Evolutionary conservation across 2,329 filamentous ascomycete genomes (phyloP).

Genomic region (Hirsutella thompsonii): DNA sequence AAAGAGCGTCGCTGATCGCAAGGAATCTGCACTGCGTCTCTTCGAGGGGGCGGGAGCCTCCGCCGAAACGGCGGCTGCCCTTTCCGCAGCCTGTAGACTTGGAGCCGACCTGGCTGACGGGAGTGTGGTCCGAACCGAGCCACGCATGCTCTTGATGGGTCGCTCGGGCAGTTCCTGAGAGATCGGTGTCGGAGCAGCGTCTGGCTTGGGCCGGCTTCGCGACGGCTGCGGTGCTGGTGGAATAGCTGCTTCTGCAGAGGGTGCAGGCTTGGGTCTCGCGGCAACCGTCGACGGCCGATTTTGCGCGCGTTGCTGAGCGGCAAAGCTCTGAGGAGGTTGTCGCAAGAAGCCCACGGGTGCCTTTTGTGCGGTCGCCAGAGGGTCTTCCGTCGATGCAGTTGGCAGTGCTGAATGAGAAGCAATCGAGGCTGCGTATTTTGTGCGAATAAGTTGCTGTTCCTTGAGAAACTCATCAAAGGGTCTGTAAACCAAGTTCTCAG

Average conservation of each 20-base stretch:
- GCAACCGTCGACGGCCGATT: conserved; percentile 20
- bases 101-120: conserved; percentile 15
- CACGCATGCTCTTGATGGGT: conserved; percentile 14
- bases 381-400: conserved; percentile 18
- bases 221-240: conserved; percentile 16
- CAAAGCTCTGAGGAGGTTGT: conserved; percentile 50
- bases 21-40: conserved; percentile 15
- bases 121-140: conserved; percentile 13
- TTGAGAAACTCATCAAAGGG: conserved; percentile 48
- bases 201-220: conserved; percentile 15
- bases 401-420: conserved; percentile 12
- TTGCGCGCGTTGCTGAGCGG: conserved; percentile 51
- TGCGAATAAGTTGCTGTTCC: conserved; percentile 33
- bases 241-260: conserved; percentile 8
- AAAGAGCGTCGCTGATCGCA: conserved; percentile 38
- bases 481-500: conserved; percentile 48
- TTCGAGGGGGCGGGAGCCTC: conserved; percentile 11
- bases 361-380: conserved; percentile 18
- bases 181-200: conserved; percentile 11
- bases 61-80: conserved; percentile 14
- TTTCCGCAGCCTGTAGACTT: conserved; percentile 15
- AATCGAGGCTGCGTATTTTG: conserved; percentile 15
- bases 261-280: conserved; percentile 12
- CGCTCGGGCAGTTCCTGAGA: conserved; percentile 11
- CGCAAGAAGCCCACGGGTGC: conserved; percentile 31